Conservation (phyloP, 176 grass and related monocot species). For the Saccharum spontaneum region DNA sequence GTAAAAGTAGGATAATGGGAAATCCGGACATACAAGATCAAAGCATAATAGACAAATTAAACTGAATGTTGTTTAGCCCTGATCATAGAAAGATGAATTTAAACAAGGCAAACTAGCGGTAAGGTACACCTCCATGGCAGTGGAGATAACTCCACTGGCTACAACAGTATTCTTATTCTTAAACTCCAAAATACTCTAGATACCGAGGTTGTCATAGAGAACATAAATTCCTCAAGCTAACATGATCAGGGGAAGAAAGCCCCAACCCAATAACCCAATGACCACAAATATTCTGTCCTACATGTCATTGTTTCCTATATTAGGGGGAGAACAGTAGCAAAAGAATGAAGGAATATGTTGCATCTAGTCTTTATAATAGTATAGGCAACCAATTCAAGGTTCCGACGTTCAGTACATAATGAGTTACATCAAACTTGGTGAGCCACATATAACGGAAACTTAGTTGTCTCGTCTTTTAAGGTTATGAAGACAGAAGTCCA, state of each 20-base stretch:
- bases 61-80: background rate
- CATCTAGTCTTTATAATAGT: background rate
- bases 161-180: conserved; percentile 18
- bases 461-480: background rate
- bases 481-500: background rate
- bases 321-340: background rate
- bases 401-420: background rate
- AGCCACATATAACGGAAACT: background rate
- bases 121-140: conserved; percentile 28
- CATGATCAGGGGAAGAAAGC: background rate
- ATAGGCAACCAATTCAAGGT: conserved; percentile 17
- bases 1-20: conserved; percentile 26
- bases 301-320: background rate
- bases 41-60: background rate
- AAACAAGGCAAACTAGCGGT: background rate
- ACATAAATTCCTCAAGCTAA: background rate
- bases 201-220: conserved; percentile 1
- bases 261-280: conserved; percentile 22
- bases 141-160: background rate
- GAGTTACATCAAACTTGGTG: background rate
- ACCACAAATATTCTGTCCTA: background rate
- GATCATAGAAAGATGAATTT: background rate
- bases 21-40: background rate
- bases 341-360: background rate
- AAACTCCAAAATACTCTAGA: background rate